These are phyloP conservation scores for Centella asiatica DNA, from an alignment of 129 eudicot species.

Conservation along the genomic window DNA sequence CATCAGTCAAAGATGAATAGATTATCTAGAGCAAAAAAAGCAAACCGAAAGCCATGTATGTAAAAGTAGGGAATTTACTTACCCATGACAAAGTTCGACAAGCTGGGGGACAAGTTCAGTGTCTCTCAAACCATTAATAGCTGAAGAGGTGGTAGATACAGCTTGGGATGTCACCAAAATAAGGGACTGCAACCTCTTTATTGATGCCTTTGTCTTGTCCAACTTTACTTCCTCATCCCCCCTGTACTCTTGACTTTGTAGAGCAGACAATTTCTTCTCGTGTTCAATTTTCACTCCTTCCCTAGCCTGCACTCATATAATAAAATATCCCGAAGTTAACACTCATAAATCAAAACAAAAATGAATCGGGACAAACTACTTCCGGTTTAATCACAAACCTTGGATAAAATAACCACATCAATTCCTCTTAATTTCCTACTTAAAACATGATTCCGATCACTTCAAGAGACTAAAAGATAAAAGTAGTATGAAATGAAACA, in stretches of 20 bases:
- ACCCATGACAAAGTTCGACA: slow-evolving; percentile 96
- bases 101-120: slow-evolving; percentile 83
- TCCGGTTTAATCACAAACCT: background rate
- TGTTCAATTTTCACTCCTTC: slow-evolving; percentile 91
- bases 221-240: slow-evolving; percentile 73
- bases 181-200: slow-evolving; percentile 63
- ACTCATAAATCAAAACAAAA: background rate
- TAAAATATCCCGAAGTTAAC: slow-evolving; percentile 1
- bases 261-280: slow-evolving; percentile 61
- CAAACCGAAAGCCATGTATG: background rate
- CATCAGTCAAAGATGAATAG: too few relatives aligned
- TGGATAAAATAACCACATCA: background rate
- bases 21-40: too few relatives aligned
- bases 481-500: background rate
- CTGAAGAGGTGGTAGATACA: slow-evolving; percentile 74
- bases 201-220: slow-evolving; percentile 85
- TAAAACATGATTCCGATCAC: background rate
- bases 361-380: background rate
- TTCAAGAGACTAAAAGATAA: too few relatives aligned
- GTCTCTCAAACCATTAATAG: slow-evolving; percentile 68
- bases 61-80: slow-evolving; percentile 9
- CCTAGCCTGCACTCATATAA: slow-evolving; percentile 49
- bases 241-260: slow-evolving; percentile 73
- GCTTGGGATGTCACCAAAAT: slow-evolving; percentile 91
- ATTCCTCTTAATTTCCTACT: background rate